phyloP scores from a whole-genome alignment of 306 rosid species.

The Castanea sativa region DNA sequence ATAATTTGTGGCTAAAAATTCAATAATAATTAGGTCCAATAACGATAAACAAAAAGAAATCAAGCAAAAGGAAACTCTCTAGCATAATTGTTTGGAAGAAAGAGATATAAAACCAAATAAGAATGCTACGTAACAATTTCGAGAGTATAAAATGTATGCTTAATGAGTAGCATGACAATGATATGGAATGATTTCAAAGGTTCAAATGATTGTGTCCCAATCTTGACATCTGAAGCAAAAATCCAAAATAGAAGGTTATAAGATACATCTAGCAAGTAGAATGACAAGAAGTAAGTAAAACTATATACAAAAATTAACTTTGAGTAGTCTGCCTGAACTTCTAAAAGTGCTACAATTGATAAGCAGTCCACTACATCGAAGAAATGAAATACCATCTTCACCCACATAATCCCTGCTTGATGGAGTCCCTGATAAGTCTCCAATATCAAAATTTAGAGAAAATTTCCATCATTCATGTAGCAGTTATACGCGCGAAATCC shows the following conservation, averaged over 20 bases:
- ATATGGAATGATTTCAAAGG: not conserved
- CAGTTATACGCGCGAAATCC: constrained; percentile 85
- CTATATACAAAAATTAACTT: constrained; percentile 40
- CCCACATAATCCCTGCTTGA: constrained; percentile 49
- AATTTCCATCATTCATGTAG: constrained; percentile 78
- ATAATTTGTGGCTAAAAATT: not conserved
- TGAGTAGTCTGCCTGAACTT: constrained; percentile 88
- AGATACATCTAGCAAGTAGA: not conserved
- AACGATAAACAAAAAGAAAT: not conserved
- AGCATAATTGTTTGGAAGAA: not conserved
- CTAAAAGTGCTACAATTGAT: constrained; percentile 68
- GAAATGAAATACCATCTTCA: constrained; percentile 58
- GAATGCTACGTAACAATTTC: not conserved
- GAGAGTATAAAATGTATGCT: not conserved
- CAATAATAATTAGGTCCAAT: not conserved
- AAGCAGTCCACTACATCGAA: constrained; percentile 89
- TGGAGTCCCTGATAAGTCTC: constrained; percentile 25
- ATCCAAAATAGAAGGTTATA: not conserved
- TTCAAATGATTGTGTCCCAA: not conserved
- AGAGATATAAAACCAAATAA: not conserved
- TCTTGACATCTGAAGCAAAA: not conserved
- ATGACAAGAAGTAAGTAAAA: constrained; percentile 7
- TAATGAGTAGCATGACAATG: not conserved
- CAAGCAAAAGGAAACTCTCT: not conserved
- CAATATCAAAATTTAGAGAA: constrained; percentile 62